phyloP scores from a whole-genome alignment of 2,329 filamentous ascomycete species.

The Fusarium heterosporum region DNA sequence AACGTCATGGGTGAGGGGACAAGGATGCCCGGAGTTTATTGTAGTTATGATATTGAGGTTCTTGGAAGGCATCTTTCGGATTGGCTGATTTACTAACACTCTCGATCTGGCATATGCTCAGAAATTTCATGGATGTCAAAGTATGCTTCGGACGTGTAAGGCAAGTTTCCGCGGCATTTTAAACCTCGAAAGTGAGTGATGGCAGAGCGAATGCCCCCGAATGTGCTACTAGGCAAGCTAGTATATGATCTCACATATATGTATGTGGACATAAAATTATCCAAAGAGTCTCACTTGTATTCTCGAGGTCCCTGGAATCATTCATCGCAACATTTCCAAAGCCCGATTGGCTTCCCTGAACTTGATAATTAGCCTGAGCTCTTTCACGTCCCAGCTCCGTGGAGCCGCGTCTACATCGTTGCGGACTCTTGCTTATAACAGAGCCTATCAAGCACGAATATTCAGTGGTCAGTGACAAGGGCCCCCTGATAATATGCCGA shows the following conservation, averaged over 20 bases:
- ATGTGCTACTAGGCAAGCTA: not conserved
- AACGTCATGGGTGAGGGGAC: slow-evolving; percentile 13
- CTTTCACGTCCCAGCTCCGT: slow-evolving; percentile 11
- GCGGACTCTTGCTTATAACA: slow-evolving; percentile 27
- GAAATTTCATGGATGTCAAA: not conserved
- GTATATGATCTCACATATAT: not conserved
- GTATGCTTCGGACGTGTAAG: slow-evolving; percentile 21
- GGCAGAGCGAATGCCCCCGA: not conserved
- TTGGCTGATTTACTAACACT: not conserved
- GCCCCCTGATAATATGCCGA: slow-evolving; percentile 27
- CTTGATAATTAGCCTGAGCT: not conserved
- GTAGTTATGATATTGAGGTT: not conserved
- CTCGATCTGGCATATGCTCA: not conserved
- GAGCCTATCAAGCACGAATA: slow-evolving; percentile 39
- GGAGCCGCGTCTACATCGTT: slow-evolving; percentile 17
- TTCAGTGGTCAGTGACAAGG: slow-evolving; percentile 31
- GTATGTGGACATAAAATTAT: too few species aligned
- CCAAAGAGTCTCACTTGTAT: not conserved
- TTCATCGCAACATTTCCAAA: not conserved
- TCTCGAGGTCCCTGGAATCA: not conserved
- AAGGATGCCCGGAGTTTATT: not conserved
- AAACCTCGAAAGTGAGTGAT: not conserved
- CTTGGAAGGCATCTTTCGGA: not conserved
- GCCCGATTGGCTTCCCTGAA: not conserved
- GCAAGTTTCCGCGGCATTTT: slow-evolving; percentile 38